Base-by-base conservation (phyloP, 768 basidiomycete species). In the Lactifluus rugatus region DNA sequence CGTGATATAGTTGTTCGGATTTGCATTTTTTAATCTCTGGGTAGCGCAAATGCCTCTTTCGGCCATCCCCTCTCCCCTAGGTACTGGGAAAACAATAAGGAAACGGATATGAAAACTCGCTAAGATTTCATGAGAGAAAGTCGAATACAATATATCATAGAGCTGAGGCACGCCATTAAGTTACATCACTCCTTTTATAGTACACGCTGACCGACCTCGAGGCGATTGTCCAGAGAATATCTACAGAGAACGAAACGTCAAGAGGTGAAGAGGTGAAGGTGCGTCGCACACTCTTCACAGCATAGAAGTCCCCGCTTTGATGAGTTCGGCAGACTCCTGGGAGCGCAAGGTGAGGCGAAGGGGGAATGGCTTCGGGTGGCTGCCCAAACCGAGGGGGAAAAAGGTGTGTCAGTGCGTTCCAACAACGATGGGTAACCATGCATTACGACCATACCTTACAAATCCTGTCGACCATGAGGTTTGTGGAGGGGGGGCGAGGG, bases 281-380 rank as follows among this genome's bases (percentile, higher is more conserved):
- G 2, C 5, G 17, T 28, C 23, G n/a, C 25, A 25, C 37, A 5
- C 25, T 39, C 19, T 47, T 61, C 49, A 61, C 51, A 54, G 1
- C 28, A 31, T 31, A 7, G 44, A 45, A 3, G 60, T 58, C n/a
- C 58, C 61, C n/a, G 52, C 52, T 32, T 36, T 62, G 37, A 60
- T 54, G 31, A 62, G 52, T 28, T 62, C 61, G 16, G 36, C 36
- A 2, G 52, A 42, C 9, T 53, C 61, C 16, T 32, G 58, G n/a
- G 58, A 60, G 11, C 61, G 61, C 26, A 60, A 44, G 16, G 48
- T 42, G 52, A 62, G 26, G 17, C 58, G 58, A 14, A 53, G 54
- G 21, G 57, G 57, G 48, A 62, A 62, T 1, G 61, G 57, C 25
- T 62, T 62, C 21, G 61, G 61, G 31, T 62, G 61, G 37, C 61